Evolutionary conservation across 1,284 basidiomycete species (phyloP).

Genomic region (Ganoderma lucidum): DNA sequence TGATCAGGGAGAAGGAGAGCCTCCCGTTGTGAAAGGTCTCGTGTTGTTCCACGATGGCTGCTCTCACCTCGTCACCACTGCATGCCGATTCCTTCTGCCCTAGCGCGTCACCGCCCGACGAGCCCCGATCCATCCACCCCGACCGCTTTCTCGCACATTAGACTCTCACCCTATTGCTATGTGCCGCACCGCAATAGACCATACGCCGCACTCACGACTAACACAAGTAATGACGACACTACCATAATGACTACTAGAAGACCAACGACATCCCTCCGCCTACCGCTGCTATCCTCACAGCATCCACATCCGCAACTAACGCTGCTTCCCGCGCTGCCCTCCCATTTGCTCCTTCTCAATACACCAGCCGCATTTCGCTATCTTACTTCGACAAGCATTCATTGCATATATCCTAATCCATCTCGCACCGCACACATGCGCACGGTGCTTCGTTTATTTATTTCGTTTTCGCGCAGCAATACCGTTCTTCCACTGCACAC

Average conservation of each 20-base stretch:
- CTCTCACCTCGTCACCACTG: background rate
- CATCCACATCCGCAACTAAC: background rate
- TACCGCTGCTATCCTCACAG: background rate
- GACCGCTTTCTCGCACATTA: slow-evolving; percentile 24
- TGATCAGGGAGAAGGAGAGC: slow-evolving; percentile 41
- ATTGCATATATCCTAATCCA: slow-evolving; percentile 36
- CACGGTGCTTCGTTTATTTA: slow-evolving; percentile 32
- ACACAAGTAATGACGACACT: slow-evolving; percentile 24
- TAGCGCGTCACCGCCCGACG: background rate
- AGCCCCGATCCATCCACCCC: background rate
- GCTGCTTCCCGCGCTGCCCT: background rate
- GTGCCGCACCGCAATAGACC: slow-evolving; percentile 10
- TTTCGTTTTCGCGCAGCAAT: slow-evolving; percentile 14
- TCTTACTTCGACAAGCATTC: slow-evolving; percentile 22
- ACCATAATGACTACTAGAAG: slow-evolving; percentile 31
- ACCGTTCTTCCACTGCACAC: slow-evolving; percentile 8
- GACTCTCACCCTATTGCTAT: slow-evolving; percentile 20
- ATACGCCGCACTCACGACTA: slow-evolving; percentile 21
- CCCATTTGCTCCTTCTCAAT: slow-evolving; percentile 1
- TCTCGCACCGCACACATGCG: background rate
- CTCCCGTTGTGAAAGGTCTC: slow-evolving; percentile 36
- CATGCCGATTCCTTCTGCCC: slow-evolving; percentile 3
- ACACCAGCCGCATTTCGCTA: slow-evolving; percentile 11
- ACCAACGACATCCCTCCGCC: background rate
- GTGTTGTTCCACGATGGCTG: background rate